Evolutionary conservation across 768 basidiomycete species (phyloP), one percentile per base, ranked within the genome.

Genomic region (Russula emetica): DNA sequence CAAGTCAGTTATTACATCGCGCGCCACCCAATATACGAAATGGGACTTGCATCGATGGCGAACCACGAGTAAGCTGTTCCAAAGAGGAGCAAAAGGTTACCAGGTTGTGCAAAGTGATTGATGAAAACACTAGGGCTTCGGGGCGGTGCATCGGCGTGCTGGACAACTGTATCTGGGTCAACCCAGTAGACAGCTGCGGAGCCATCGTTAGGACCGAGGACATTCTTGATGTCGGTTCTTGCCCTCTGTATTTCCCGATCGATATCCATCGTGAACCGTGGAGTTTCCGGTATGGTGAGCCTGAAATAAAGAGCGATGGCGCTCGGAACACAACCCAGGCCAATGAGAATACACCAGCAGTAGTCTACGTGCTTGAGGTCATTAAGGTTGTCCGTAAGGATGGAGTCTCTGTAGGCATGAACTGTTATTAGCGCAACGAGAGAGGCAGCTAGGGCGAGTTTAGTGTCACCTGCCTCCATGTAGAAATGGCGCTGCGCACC

Each of bases 241-340:
- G 92, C 93, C 71, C 86, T 88, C 40, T 83, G 78, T 42, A 94
- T 77, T 72, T 94, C 91, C 52, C 88, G 79, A 73, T 94, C 91
- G 63, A 95, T 84, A 78, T 95, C 92, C 88, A 94, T 93, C 61
- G 92, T 96, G 74, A 82, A 86, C 54, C 92, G 90, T 38, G 93
- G 93, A 0, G 92, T 94, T 73, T 94, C 92, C 6, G 93, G 91
- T 70, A 94, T 94, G 26, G 92, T 94, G 36, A 94, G 81, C 74
- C 93, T 89, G 86, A 91, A 94, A 78, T 93, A 94, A 56, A 94
- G 84, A 14, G 90, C 92, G 62, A 93, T 73, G 49, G 79, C 80
- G 57, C 84, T 92, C 30, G 93, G 94, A 53, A 96, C 79, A 61
- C 87, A 88, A 45, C 93, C 93, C 47, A 94, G 79, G 71, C 92